Evolutionary conservation across 2,329 filamentous ascomycete genomes (phyloP).

Genomic region (Colletotrichum zoysiae): DNA sequence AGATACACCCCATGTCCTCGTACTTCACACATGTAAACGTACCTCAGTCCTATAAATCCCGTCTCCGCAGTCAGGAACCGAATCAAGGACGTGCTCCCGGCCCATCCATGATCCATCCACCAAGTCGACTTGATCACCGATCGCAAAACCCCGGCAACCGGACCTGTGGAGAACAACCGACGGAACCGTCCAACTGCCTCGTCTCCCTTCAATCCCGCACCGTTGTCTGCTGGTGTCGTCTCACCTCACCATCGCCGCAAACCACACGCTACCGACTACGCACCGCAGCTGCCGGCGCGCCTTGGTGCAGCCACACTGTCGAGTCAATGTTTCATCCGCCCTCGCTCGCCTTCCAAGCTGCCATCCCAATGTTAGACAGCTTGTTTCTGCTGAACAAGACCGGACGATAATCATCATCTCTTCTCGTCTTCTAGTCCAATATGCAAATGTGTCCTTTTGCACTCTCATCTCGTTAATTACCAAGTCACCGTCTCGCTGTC

Average conservation of each 20-base stretch:
- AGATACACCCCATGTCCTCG: neutral
- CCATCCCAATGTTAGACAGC: neutral
- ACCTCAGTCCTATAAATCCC: neutral
- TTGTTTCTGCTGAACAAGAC: neutral
- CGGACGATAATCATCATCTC: neutral
- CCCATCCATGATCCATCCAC: constrained; percentile 8
- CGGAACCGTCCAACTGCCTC: constrained; percentile 2
- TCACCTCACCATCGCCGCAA: constrained; percentile 29
- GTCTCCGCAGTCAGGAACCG: constrained; percentile 31
- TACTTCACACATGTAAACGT: neutral
- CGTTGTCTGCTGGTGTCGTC: neutral
- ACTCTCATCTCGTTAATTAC: neutral
- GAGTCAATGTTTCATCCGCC: constrained; percentile 29
- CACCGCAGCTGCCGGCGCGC: constrained; percentile 27
- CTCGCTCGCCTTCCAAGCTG: neutral
- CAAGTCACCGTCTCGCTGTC: neutral
- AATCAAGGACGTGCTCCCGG: constrained; percentile 36
- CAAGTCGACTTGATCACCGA: constrained; percentile 32
- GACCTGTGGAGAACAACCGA: constrained; percentile 30
- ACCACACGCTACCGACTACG: constrained; percentile 20
- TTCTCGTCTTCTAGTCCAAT: neutral
- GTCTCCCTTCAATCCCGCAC: neutral
- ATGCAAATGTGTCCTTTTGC: neutral
- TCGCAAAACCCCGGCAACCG: constrained; percentile 40
- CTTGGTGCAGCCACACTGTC: constrained; percentile 35